Percentiles rank a stretch among this genome's conserved stretches.
These are phyloP conservation scores for Centrapalus pauciflorus DNA, from an alignment of 129 eudicot species.

Conservation along the genomic window DNA sequence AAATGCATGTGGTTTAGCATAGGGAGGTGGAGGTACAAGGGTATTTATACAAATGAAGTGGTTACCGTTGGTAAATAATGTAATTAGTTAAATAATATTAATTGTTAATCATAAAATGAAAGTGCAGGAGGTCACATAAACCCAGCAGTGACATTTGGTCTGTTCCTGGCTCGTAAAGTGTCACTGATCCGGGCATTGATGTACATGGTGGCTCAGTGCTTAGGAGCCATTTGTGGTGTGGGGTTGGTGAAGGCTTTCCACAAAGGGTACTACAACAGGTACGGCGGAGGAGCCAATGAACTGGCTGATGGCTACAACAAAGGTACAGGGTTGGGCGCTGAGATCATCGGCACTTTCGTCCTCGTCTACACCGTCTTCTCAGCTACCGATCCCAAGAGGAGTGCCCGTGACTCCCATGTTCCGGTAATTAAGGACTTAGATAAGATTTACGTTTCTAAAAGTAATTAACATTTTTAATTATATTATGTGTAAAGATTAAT, in stretches of 20 bases:
- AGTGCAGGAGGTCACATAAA: slow-evolving; percentile 81
- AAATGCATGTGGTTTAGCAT: too few relatives aligned
- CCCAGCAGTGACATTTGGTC: slow-evolving; percentile 87
- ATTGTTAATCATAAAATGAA: too few relatives aligned
- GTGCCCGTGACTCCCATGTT: slow-evolving; percentile 81
- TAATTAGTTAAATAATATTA: neutral
- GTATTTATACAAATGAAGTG: too few relatives aligned
- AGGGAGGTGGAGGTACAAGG: neutral
- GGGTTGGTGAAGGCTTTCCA: slow-evolving; percentile 70
- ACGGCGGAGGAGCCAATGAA: slow-evolving; percentile 74
- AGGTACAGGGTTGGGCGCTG: slow-evolving; percentile 67
- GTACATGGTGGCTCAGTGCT: slow-evolving; percentile 88
- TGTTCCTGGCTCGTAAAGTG: slow-evolving; percentile 72
- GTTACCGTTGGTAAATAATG: slow-evolving; percentile 8
- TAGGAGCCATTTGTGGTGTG: slow-evolving; percentile 83
- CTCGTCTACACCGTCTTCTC: slow-evolving; percentile 91
- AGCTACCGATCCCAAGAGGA: slow-evolving; percentile 85
- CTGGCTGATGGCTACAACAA: slow-evolving; percentile 51
- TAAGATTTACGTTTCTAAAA: too few relatives aligned
- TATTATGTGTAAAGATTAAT: neutral
- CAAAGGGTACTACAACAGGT: slow-evolving; percentile 39
- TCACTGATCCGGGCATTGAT: slow-evolving; percentile 57
- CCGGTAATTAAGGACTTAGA: too few relatives aligned
- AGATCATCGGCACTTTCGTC: slow-evolving; percentile 80
- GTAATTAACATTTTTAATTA: too few relatives aligned